Base-by-base conservation (phyloP, 2,329 filamentous ascomycete genomes). In the Beauveria scarabaeidicola region DNA sequence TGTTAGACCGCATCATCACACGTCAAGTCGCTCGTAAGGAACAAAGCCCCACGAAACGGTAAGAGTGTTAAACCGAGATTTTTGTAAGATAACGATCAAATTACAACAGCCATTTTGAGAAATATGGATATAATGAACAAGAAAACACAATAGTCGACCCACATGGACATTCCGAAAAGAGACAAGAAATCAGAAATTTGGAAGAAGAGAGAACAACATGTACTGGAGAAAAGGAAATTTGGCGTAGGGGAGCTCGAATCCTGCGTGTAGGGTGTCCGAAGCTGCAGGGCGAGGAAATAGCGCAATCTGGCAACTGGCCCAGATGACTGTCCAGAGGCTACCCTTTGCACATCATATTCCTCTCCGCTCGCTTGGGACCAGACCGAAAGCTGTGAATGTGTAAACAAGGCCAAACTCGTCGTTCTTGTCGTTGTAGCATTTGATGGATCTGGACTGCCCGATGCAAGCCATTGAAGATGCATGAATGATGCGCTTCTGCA, bases 41-140 rank as follows among this genome's bases (percentile, higher is more conserved):
- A 21, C 15, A 13, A 25, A 25, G 23, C 9, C 36, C 10, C 50
- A 29, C n/a, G 21, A 17, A 40, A 43, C 23, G 46, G n/a, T 13
- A 21, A 43, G 5, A n/a, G 25, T 5, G 19, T 11, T 44, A 25
- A 50, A 52, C 38, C 50, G 38, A 36, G 32, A 32, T 19, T 38
- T 25, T 25, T 23, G 44, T 56, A 59, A 52, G 25, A 53, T 48
- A 40, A 60, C 27, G 50, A 58, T 61, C 44, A 59, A 53, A 62
- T 62, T 62, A 62, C 55, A 61, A 58, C 47, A 58, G 47, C 59
- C 53, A 58, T 61, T 57, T 61, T 57, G 48, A 61, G 25, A 58
- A 50, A 56, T 61, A 61, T 58, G 59, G 52, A 61, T 57, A 61
- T 61, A 61, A 58, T 58, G 51, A 63, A 61, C 58, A 63, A 57